Conservation (phyloP, 768 basidiomycete species). For the Tylopilus sp. region DNA sequence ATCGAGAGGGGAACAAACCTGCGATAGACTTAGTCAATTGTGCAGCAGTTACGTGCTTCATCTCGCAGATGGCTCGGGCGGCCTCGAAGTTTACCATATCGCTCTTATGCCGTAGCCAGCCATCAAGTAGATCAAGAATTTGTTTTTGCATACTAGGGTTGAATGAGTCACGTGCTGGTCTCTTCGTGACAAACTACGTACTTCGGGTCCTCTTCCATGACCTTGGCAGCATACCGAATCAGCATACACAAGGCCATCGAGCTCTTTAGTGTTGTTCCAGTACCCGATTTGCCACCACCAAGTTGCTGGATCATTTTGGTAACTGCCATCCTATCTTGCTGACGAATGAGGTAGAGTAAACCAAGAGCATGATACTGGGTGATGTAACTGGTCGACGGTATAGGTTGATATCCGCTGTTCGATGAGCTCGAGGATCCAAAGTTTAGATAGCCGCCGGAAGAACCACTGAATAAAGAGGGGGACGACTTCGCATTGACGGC, state of each 20-base stretch:
- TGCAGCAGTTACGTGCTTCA: constrained; percentile 73
- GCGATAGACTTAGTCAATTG: constrained; percentile 88
- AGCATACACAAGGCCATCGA: constrained; percentile 98
- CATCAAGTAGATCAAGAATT: constrained; percentile 91
- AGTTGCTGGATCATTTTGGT: constrained; percentile 99
- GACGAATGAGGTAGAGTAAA: constrained; percentile 88
- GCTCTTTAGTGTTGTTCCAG: constrained; percentile 84
- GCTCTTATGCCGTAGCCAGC: constrained; percentile 96
- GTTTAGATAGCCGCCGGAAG: constrained; percentile 64
- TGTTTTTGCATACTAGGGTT: constrained; percentile 75
- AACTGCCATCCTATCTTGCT: constrained; percentile 98
- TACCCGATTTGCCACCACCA: constrained; percentile 81
- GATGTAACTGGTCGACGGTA: constrained; percentile 88
- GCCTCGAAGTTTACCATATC: constrained; percentile 99
- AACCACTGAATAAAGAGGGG: constrained; percentile 60
- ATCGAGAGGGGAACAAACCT: constrained; percentile 46
- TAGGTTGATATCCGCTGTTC: constrained; percentile 65
- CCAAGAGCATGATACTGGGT: constrained; percentile 97
- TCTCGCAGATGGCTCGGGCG: constrained; percentile 94
- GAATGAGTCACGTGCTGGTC: neutral
- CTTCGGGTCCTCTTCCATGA: constrained; percentile 99
- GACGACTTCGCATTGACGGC: constrained; percentile 87
- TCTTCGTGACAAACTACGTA: constrained; percentile 39
- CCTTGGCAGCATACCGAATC: constrained; percentile 96
- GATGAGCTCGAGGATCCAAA: constrained; percentile 57